Evolutionary conservation across 1,284 basidiomycete species (phyloP).

Genomic region (Sphagnurus paluster): DNA sequence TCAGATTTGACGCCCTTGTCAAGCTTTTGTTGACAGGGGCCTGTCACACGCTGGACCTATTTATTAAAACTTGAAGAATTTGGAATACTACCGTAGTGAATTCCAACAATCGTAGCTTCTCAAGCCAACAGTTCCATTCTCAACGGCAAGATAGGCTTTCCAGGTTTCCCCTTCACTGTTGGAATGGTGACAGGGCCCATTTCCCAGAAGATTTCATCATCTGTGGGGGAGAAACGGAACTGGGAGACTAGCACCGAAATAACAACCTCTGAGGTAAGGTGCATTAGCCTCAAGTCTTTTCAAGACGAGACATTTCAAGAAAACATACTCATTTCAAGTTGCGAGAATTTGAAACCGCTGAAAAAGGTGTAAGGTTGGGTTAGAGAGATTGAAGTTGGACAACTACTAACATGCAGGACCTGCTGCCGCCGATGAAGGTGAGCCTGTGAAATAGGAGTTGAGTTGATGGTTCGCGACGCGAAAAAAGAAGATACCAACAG

Average conservation of each 20-base stretch:
- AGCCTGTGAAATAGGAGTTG: slow-evolving; percentile 5
- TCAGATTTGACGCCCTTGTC: no score
- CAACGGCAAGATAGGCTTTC: slow-evolving; percentile 8
- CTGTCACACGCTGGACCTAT: no score
- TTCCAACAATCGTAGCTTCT: no score
- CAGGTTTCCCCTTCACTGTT: no score
- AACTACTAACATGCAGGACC: slow-evolving; percentile 26
- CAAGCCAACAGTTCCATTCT: slow-evolving; percentile 1
- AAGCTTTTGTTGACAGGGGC: no score
- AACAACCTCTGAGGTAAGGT: slow-evolving; percentile 8
- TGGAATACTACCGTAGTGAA: no score
- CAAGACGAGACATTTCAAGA: neutral
- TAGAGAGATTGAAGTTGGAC: slow-evolving; percentile 8
- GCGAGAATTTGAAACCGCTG: slow-evolving; percentile 33
- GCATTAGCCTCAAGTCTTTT: neutral
- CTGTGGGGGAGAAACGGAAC: slow-evolving; percentile 16
- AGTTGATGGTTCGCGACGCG: neutral
- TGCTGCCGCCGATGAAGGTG: slow-evolving; percentile 15
- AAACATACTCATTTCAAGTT: slow-evolving; percentile 33
- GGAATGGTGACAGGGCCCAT: no score
- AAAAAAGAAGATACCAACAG: slow-evolving; percentile 11
- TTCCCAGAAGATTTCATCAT: slow-evolving; percentile 17
- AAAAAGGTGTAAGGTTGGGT: neutral
- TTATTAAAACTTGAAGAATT: no score
- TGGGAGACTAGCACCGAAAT: slow-evolving; percentile 11